Conservation (phyloP, 768 basidiomycete genomes). For the Tulasnella sp. region DNA sequence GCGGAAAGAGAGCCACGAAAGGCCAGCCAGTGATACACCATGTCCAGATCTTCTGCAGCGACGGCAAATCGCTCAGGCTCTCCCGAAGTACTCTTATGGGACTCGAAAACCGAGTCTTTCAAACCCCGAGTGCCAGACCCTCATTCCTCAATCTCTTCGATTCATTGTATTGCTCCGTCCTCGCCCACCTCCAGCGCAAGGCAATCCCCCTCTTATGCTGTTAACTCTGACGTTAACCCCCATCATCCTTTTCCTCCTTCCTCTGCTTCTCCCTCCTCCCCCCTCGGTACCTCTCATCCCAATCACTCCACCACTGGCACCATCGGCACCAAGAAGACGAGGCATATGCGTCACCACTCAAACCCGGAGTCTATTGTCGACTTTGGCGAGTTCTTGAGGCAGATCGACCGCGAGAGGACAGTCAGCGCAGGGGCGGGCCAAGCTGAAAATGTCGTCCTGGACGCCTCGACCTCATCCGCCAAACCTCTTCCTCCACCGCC, state of each 20-base stretch:
- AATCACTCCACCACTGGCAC: not conserved
- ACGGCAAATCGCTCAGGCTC: not conserved
- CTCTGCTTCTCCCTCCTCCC: not conserved
- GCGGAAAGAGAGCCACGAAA: not conserved
- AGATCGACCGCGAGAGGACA: constrained; percentile 19
- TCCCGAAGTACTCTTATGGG: constrained; percentile 22
- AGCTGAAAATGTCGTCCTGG: constrained; percentile 4
- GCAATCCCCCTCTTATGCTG: constrained; percentile 4
- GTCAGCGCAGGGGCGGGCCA: not conserved
- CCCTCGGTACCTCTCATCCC: constrained; percentile 1
- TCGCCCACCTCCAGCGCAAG: not conserved
- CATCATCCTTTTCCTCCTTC: constrained; percentile 2
- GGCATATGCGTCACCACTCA: constrained; percentile 11
- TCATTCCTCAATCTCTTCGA: constrained; percentile 18
- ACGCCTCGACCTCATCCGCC: not conserved
- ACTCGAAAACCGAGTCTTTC: constrained; percentile 21
- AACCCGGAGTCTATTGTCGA: constrained; percentile 22
- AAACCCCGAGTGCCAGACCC: constrained; percentile 8
- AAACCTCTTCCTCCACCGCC: constrained; percentile 2
- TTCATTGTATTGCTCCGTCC: not conserved
- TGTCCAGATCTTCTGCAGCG: constrained; percentile 2
- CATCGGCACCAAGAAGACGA: constrained; percentile 8
- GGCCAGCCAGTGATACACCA: not conserved
- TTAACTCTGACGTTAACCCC: not conserved
- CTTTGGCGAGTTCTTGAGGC: constrained; percentile 27